Evolutionary conservation across 768 basidiomycete species (phyloP), one percentile per base, ranked within the genome.

Genomic region (Symmetrospora coprosmae): DNA sequence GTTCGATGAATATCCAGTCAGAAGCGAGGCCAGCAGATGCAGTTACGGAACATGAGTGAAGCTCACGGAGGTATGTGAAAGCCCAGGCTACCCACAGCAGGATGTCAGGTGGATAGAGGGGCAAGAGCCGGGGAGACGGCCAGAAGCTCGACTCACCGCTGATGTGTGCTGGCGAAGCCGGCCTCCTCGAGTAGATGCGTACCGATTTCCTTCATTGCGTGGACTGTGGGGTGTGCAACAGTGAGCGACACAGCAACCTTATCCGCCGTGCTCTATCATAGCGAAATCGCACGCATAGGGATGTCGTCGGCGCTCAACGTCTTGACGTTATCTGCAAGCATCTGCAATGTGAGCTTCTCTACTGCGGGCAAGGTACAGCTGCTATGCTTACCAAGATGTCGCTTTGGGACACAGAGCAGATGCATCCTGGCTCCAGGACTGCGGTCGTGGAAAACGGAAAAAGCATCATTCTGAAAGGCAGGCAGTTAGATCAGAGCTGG

Each of bases 31-130:
- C n/a, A n/a, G n/a, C n/a, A n/a, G n/a, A n/a, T n/a, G n/a, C n/a
- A n/a, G n/a, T n/a, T n/a, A n/a, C n/a, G n/a, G n/a, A n/a, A n/a
- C n/a, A n/a, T n/a, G n/a, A n/a, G n/a, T n/a, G 21, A 17, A 39
- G 25, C 56, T 52, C 25, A 59, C 0, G 86, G 86, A 0, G 85
- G 83, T 52, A 86, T 84, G 68, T 87, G 85, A 67, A 86, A 87
- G 0, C 86, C 85, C 74, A 86, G 75, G 63, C 86, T 86, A n/a
- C n/a, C n/a, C n/a, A n/a, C n/a, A n/a, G n/a, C n/a, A n/a, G 58
- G 7, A 39, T 34, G 19, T 40, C 53, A 47, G 27, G 19, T 50
- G 27, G 23, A 34, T 46, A 19, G 30, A 23, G 21, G 2, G 31
- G 16, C 25, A 21, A 48, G 9, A 28, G n/a, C 9, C 35, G 25